A percentile compares a stretch with the other conserved stretches of the same genome.
Conservation (phyloP, 352 stramenopile species). For the Pythium dissotocum region DNA sequence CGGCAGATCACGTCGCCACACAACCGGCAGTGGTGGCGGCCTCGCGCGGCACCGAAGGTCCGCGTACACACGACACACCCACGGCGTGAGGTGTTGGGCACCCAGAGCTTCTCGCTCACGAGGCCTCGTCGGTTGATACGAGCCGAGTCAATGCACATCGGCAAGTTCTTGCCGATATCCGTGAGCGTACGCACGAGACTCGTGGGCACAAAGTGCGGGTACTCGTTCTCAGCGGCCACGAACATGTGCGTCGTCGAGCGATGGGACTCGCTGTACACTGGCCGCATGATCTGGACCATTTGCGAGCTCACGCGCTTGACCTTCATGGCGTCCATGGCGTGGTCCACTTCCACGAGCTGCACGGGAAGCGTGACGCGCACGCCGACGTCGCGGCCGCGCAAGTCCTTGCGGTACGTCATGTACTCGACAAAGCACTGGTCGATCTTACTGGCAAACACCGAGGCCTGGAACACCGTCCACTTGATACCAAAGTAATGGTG, state of each 20-base stretch:
- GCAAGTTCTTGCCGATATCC: constrained; percentile 53
- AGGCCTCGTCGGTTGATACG: constrained; percentile 62
- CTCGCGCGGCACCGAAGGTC: constrained; percentile 57
- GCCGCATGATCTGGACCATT: constrained; percentile 55
- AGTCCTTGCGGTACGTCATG: constrained; percentile 66
- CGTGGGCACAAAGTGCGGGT: constrained; percentile 25
- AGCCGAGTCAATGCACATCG: constrained; percentile 57
- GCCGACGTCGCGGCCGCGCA: constrained; percentile 54
- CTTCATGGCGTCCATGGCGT: constrained; percentile 48
- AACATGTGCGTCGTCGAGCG: constrained; percentile 49
- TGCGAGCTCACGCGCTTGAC: constrained; percentile 54
- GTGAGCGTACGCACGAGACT: constrained; percentile 53
- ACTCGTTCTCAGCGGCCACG: constrained; percentile 56
- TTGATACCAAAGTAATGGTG: constrained; percentile 82
- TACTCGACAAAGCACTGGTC: constrained; percentile 82
- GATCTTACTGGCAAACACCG: constrained; percentile 57
- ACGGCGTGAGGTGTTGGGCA: constrained; percentile 41
- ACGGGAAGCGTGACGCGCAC: constrained; percentile 71
- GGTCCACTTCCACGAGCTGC: constrained; percentile 57
- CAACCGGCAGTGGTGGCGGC: constrained; percentile 73
- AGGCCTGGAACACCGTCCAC: constrained; percentile 67
- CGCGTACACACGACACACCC: constrained; percentile 63
- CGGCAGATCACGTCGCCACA: constrained; percentile 78
- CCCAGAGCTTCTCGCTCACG: constrained; percentile 50
- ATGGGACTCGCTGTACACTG: constrained; percentile 23